Evolutionary conservation across 495 filamentous ascomycete species (phyloP).

Genomic region (Letharia columbiana): DNA sequence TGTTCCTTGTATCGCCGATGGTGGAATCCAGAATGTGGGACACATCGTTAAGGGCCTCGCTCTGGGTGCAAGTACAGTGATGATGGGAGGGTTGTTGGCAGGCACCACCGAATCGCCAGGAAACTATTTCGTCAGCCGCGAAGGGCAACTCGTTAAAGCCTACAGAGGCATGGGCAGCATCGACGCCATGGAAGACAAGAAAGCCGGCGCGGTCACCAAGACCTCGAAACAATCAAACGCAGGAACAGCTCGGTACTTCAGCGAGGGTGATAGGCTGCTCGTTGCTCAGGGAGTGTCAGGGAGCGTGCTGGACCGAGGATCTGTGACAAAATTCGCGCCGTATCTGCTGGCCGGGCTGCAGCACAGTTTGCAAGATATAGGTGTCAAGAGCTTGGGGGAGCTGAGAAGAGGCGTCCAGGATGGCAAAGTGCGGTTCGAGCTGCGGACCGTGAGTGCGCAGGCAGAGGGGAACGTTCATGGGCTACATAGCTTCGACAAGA

Average conservation of each 20-base stretch:
- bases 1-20: constrained; percentile 95
- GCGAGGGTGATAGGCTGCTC: constrained; percentile 84
- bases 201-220: constrained; percentile 58
- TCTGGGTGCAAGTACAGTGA: constrained; percentile 88
- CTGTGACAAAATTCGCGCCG: constrained; percentile 86
- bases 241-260: constrained; percentile 97
- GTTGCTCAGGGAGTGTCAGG: constrained; percentile 93
- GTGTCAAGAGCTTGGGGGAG: constrained; percentile 64
- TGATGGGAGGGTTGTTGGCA: constrained; percentile 98
- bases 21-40: constrained; percentile 95
- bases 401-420: constrained; percentile 67
- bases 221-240: constrained; percentile 84
- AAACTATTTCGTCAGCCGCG: constrained; percentile 88
- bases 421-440: constrained; percentile 82
- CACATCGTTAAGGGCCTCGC: constrained; percentile 98
- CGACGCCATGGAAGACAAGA: constrained; percentile 99
- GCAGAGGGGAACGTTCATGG: constrained; percentile 91
- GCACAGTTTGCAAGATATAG: constrained; percentile 95
- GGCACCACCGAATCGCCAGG: constrained; percentile 97
- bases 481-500: constrained; percentile 98
- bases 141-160: constrained; percentile 96
- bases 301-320: constrained; percentile 65
- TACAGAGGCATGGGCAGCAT: constrained; percentile 99
- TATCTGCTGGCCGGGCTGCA: constrained; percentile 93
- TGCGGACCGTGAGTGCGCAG: constrained; percentile 87